These are phyloP conservation scores for Coleophoma eucalyptorum DNA, from an alignment of 2,329 filamentous ascomycete species.

Conservation along the genomic window DNA sequence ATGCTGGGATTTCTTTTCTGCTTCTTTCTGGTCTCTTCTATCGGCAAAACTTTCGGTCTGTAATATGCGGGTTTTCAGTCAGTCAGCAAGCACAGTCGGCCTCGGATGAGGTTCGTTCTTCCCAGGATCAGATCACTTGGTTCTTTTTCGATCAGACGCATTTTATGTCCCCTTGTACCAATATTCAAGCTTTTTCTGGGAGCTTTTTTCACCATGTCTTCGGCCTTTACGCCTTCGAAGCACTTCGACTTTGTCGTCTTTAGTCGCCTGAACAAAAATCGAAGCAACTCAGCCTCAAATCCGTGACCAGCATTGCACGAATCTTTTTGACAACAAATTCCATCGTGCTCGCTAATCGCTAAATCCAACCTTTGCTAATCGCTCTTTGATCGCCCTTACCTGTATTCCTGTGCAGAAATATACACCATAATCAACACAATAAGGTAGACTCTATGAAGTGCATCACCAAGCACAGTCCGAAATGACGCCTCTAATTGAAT, in stretches of 20 bases:
- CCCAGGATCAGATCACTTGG: slow-evolving; percentile 26
- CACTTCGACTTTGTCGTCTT: slow-evolving; percentile 27
- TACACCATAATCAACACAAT: too few species aligned
- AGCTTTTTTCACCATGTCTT: slow-evolving; percentile 21
- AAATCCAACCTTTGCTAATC: slow-evolving; percentile 14
- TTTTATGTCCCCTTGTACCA: slow-evolving; percentile 30
- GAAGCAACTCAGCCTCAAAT: slow-evolving; percentile 24
- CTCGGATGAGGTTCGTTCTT: slow-evolving; percentile 21
- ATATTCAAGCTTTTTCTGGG: slow-evolving; percentile 27
- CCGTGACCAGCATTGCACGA: slow-evolving; percentile 23
- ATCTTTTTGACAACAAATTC: slow-evolving; percentile 20
- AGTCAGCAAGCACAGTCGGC: slow-evolving; percentile 19
- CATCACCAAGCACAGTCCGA: too few species aligned
- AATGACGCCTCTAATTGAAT: too few species aligned
- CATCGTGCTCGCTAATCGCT: slow-evolving; percentile 22
- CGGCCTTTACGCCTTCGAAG: slow-evolving; percentile 24
- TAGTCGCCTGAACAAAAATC: slow-evolving; percentile 29
- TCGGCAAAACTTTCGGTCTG: slow-evolving; percentile 27
- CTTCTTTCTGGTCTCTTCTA: slow-evolving; percentile 24
- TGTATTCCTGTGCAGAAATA: neutral
- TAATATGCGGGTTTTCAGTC: slow-evolving; percentile 19
- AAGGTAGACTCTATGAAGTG: too few species aligned
- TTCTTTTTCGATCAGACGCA: slow-evolving; percentile 28
- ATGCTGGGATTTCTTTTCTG: slow-evolving; percentile 28
- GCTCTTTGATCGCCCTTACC: slow-evolving; percentile 15